phyloP scores from a whole-genome alignment of 352 stramenopile genomes.

The Globisporangium iwayamae region DNA sequence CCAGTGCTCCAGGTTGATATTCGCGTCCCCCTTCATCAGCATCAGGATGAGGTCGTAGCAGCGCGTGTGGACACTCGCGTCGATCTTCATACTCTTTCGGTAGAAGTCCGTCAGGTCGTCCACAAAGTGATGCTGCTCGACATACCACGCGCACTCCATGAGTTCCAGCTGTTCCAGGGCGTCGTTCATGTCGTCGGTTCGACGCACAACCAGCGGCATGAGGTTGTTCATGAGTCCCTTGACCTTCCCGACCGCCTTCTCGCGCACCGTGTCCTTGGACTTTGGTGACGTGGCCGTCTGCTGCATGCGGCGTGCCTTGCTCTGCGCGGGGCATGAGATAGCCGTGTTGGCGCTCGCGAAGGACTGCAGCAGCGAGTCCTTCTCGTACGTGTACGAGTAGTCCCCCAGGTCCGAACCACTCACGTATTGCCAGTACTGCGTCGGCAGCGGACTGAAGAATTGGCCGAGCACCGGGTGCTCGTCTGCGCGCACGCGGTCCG shows the following conservation, averaged over 20 bases:
- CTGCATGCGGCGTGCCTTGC: slow-evolving; percentile 5
- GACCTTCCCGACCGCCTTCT: neutral
- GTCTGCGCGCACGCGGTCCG: slow-evolving; percentile 29
- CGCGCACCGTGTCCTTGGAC: neutral
- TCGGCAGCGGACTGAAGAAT: slow-evolving; percentile 55
- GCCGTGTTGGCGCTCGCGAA: slow-evolving; percentile 7
- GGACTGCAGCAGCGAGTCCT: slow-evolving; percentile 39
- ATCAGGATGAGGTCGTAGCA: slow-evolving; percentile 22
- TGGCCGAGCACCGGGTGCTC: slow-evolving; percentile 34
- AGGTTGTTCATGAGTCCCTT: neutral
- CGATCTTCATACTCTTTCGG: slow-evolving; percentile 21
- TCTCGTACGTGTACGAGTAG: slow-evolving; percentile 60
- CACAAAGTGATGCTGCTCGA: slow-evolving; percentile 20
- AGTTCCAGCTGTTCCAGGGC: slow-evolving; percentile 28
- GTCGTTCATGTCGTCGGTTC: neutral
- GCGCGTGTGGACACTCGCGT: slow-evolving; percentile 7
- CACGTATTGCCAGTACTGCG: slow-evolving; percentile 63
- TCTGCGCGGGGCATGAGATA: slow-evolving; percentile 8
- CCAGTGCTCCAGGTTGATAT: slow-evolving; percentile 23
- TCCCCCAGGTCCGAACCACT: slow-evolving; percentile 40
- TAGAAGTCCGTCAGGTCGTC: slow-evolving; percentile 27
- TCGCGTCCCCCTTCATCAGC: slow-evolving; percentile 12
- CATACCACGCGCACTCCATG: slow-evolving; percentile 37
- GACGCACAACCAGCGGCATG: neutral
- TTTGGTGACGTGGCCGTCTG: neutral